Conservation (phyloP, 1,284 basidiomycete species). For the Anthracocystis walkeri region DNA sequence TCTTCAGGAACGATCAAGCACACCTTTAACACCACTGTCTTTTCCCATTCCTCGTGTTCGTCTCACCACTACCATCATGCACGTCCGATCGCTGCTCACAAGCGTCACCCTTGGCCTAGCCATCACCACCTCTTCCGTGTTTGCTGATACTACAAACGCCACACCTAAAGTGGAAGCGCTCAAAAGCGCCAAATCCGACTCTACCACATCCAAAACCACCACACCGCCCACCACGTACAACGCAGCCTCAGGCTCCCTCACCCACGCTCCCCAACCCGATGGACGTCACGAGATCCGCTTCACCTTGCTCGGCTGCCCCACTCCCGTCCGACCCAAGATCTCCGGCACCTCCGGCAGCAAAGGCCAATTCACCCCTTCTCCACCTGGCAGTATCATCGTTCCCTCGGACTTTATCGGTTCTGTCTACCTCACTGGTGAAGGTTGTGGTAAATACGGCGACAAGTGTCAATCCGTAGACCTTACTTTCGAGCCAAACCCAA, state of each 20-base stretch:
- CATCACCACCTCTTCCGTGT: not conserved
- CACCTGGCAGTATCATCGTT: constrained; percentile 27
- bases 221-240: constrained; percentile 12
- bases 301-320: constrained; percentile 21
- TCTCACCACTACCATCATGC: constrained; percentile 5
- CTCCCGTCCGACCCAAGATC: constrained; percentile 32
- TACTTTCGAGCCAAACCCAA: constrained; percentile 36
- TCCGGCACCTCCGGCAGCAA: constrained; percentile 30
- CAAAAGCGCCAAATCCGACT: not conserved
- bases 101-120: constrained; percentile 18
- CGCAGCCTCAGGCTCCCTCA: constrained; percentile 12
- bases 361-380: constrained; percentile 20
- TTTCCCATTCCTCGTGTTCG: not conserved
- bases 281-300: constrained; percentile 45
- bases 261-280: constrained; percentile 23
- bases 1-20: not conserved
- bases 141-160: not conserved
- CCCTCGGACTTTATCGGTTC: constrained; percentile 40
- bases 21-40: no score
- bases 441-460: constrained; percentile 35
- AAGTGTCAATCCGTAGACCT: constrained; percentile 36
- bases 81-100: constrained; percentile 11
- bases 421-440: constrained; percentile 40
- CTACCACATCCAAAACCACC: not conserved
- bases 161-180: no score